These are phyloP conservation scores for Rugonectria rugulosa DNA, from an alignment of 2,329 filamentous ascomycete species.

Conservation along the genomic window DNA sequence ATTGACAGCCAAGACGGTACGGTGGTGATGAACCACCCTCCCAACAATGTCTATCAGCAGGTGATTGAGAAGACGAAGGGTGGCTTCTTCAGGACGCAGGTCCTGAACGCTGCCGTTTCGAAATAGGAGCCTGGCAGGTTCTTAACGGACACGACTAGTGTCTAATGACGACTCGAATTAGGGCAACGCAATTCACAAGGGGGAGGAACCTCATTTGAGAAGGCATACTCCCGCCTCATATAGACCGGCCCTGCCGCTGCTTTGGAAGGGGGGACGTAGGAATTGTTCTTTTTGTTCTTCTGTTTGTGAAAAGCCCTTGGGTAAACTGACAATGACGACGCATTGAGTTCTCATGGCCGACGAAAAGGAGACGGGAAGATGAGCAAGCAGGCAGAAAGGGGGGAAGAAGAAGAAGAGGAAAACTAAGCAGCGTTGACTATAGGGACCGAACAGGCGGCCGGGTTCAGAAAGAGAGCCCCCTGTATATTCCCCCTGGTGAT, in stretches of 20 bases:
- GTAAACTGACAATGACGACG: constrained; percentile 7
- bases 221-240: constrained; percentile 25
- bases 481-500: constrained; percentile 45
- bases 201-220: constrained; percentile 2
- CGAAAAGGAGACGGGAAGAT: too few relatives aligned
- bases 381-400: constrained; percentile 25
- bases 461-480: constrained; percentile 30
- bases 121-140: constrained; percentile 48
- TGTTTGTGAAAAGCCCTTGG: constrained; percentile 8
- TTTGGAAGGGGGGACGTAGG: too few relatives aligned
- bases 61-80: constrained; percentile 99
- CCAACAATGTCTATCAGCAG: constrained; percentile 98
- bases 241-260: constrained; percentile 31
- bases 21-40: constrained; percentile 99
- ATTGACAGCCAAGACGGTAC: constrained; percentile 99
- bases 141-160: constrained; percentile 23
- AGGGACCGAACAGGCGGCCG: constrained; percentile 26
- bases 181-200: constrained; percentile 30
- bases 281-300: constrained; percentile 10
- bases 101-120: constrained; percentile 75
- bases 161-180: constrained; percentile 33
- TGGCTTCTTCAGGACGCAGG: constrained; percentile 97
- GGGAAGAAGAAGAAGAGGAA: constrained; percentile 20
- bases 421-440: constrained; percentile 28
- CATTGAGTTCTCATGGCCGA: constrained; percentile 12